phyloP scores from a whole-genome alignment of 208 protist species.

The Chromosphaera perkinsii region DNA sequence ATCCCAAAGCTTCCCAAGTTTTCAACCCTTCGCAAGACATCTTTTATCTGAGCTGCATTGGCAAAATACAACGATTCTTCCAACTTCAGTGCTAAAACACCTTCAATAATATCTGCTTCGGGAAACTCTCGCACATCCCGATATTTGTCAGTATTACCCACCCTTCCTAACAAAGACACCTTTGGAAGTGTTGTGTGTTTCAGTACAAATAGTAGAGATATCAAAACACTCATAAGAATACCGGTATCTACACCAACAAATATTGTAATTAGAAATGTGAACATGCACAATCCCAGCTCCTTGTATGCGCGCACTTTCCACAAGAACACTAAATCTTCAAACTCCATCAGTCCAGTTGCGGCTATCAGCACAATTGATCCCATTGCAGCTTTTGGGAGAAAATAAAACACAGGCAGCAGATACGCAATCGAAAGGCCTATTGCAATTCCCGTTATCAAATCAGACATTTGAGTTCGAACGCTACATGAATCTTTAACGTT shows the following conservation, averaged over 20 bases:
- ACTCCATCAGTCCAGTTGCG: neutral
- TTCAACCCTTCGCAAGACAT: conserved; percentile 3
- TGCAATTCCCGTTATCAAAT: neutral
- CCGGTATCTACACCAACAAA: neutral
- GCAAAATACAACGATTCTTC: conserved; percentile 17
- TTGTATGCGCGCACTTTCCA: neutral
- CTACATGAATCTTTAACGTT: conserved; percentile 10
- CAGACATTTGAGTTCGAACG: neutral
- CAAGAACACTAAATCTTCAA: conserved; percentile 2
- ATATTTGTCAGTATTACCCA: conserved; percentile 1
- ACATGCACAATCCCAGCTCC: neutral
- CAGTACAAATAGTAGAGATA: conserved; percentile 12
- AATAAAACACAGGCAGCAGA: neutral
- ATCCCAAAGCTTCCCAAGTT: neutral
- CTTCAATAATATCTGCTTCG: neutral
- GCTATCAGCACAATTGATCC: conserved; percentile 2
- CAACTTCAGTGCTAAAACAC: neutral
- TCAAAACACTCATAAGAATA: conserved; percentile 1
- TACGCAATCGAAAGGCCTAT: neutral
- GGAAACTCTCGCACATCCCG: neutral
- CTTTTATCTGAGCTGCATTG: conserved; percentile 13
- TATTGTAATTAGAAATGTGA: conserved; percentile 7
- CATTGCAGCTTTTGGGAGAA: conserved; percentile 3
- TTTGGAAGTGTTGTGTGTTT: conserved; percentile 1
- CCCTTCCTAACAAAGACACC: conserved; percentile 2